phyloP scores from a whole-genome alignment of 2,329 filamentous ascomycete species.

The Sarocladiaceae sp. region DNA sequence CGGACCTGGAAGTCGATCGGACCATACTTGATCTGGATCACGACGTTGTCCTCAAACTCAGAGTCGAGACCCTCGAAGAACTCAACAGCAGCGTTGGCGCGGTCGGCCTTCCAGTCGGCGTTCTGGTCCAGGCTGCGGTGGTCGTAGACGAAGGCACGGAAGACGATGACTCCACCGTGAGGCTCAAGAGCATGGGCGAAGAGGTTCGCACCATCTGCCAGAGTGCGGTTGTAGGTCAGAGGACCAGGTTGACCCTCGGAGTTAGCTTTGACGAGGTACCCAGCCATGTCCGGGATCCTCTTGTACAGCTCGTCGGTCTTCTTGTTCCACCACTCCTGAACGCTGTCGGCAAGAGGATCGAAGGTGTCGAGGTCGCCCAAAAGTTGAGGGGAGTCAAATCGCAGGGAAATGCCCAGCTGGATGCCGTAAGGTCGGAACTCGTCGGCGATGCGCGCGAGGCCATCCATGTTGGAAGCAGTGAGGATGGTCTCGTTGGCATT shows the following conservation, averaged over 20 bases:
- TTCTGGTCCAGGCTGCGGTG: conserved; percentile 41
- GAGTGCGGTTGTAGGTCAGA: conserved; percentile 63
- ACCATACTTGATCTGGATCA: conserved; percentile 71
- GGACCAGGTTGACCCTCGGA: conserved; percentile 70
- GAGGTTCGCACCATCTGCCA: conserved; percentile 64
- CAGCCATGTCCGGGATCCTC: conserved; percentile 61
- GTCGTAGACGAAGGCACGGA: conserved; percentile 69
- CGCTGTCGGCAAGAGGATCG: conserved; percentile 57
- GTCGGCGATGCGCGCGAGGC: conserved; percentile 59
- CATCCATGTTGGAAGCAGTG: conserved; percentile 52
- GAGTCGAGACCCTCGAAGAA: conserved; percentile 62
- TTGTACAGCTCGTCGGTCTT: conserved; percentile 56
- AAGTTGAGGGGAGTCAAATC: conserved; percentile 60
- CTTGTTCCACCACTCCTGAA: conserved; percentile 59
- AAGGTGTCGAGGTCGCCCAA: conserved; percentile 56
- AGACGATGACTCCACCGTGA: conserved; percentile 62
- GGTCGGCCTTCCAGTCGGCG: conserved; percentile 60
- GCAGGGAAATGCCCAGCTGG: conserved; percentile 60
- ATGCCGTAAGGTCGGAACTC: conserved; percentile 64
- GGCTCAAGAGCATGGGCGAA: conserved; percentile 57
- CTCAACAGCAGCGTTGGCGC: conserved; percentile 65
- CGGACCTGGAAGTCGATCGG: conserved; percentile 62
- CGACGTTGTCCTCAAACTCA: conserved; percentile 65
- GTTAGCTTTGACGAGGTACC: conserved; percentile 68
- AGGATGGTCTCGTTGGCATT: conserved; percentile 61